Evolutionary conservation across 2,329 filamentous ascomycete species (phyloP).

Genomic region (Talaromyces funiculosus): DNA sequence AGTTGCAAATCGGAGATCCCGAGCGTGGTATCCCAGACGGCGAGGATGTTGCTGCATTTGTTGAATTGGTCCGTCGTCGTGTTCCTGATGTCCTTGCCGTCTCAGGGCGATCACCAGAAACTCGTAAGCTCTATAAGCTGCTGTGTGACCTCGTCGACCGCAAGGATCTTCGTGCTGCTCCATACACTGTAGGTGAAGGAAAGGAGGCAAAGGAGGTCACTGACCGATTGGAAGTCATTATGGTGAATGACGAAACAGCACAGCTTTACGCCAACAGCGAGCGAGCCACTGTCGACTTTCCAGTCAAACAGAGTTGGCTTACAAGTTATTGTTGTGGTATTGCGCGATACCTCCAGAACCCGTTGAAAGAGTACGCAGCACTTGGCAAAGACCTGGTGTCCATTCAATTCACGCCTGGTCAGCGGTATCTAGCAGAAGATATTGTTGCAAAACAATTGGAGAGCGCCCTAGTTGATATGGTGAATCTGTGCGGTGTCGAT

Average conservation of each 20-base stretch:
- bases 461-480: conserved; percentile 97
- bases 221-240: conserved; percentile 78
- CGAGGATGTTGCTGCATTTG: conserved; percentile 62
- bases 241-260: conserved; percentile 97
- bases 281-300: conserved; percentile 72
- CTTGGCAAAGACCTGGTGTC: conserved; percentile 83
- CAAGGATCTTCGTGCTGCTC: conserved; percentile 68
- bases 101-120: conserved; percentile 82
- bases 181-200: conserved; percentile 78
- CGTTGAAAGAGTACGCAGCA: conserved; percentile 92
- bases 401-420: conserved; percentile 81
- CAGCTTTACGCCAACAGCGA: conserved; percentile 88
- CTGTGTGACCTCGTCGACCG: conserved; percentile 72
- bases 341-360: conserved; percentile 88
- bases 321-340: conserved; percentile 86
- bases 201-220: conserved; percentile 67
- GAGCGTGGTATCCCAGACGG: conserved; percentile 63
- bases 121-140: conserved; percentile 75
- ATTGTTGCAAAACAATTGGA: conserved; percentile 82
- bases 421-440: conserved; percentile 80
- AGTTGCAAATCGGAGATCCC: conserved; percentile 62
- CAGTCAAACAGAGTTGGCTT: conserved; percentile 63
- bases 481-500: conserved; percentile 92
- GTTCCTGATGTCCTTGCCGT: conserved; percentile 87
- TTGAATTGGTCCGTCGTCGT: conserved; percentile 70